phyloP scores from a whole-genome alignment of 1,284 basidiomycete genomes.

The Sphaerobolus stellatus region DNA sequence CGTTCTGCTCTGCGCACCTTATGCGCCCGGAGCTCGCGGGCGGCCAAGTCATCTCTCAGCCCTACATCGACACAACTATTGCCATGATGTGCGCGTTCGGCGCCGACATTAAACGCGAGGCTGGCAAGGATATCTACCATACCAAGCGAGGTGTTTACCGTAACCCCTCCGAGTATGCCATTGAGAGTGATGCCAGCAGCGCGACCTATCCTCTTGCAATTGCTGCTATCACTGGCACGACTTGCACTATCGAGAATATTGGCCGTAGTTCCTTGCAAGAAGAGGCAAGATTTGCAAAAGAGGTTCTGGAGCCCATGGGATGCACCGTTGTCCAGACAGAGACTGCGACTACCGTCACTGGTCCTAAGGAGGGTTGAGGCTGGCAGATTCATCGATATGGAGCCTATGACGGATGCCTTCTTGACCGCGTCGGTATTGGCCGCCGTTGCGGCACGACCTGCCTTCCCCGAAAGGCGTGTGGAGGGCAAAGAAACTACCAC shows the following conservation, averaged over 20 bases:
- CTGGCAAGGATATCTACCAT: conserved; percentile 81
- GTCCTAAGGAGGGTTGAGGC: conserved; percentile 77
- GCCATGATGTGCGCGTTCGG: conserved; percentile 98
- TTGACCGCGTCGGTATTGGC: conserved; percentile 91
- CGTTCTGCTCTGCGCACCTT: conserved; percentile 94
- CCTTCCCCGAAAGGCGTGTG: conserved; percentile 34
- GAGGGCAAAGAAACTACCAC: conserved; percentile 49
- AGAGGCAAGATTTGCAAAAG: conserved; percentile 92
- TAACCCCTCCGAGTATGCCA: conserved; percentile 81
- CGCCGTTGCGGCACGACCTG: conserved; percentile 72
- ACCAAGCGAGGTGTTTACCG: conserved; percentile 75
- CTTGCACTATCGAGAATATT: conserved; percentile 92
- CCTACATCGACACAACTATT: conserved; percentile 99
- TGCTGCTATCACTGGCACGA: conserved; percentile 93
- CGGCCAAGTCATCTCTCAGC: conserved; percentile 95
- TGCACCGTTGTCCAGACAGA: conserved; percentile 87
- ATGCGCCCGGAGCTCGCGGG: conserved; percentile 86
- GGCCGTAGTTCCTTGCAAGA: conserved; percentile 91
- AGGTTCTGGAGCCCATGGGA: conserved; percentile 94
- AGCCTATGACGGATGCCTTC: conserved; percentile 99
- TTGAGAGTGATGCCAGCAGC: conserved; percentile 94
- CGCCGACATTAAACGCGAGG: conserved; percentile 70
- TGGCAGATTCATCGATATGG: conserved; percentile 93
- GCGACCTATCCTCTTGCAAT: conserved; percentile 97
- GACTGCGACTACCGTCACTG: conserved; percentile 87